These are phyloP conservation scores for Vicia villosa DNA, from an alignment of 306 rosid species.

Conservation along the genomic window DNA sequence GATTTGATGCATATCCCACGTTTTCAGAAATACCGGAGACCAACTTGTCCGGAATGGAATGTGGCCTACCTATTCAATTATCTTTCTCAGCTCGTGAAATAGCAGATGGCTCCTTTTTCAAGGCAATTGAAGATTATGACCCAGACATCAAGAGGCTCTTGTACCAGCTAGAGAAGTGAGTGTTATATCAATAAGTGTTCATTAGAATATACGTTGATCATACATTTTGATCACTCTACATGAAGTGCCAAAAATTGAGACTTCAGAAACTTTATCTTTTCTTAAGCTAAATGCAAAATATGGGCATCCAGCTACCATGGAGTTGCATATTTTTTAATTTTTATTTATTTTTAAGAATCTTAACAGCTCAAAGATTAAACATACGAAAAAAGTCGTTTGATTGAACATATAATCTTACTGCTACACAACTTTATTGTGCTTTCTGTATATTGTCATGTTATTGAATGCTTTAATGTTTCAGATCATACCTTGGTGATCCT, in stretches of 20 bases:
- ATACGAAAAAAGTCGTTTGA: slow-evolving; percentile 22
- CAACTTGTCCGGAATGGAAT: slow-evolving; percentile 81
- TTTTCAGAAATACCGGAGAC: slow-evolving; percentile 54
- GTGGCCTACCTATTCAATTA: slow-evolving; percentile 86
- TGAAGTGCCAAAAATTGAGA: slow-evolving; percentile 25
- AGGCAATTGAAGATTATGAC: slow-evolving; percentile 92
- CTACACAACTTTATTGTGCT: slow-evolving; percentile 3
- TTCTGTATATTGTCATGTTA: slow-evolving; percentile 21
- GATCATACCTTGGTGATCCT: slow-evolving; percentile 83
- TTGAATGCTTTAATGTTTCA: slow-evolving; percentile 50
- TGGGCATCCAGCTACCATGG: slow-evolving; percentile 20
- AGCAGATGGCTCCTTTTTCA: slow-evolving; percentile 92
- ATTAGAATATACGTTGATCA: slow-evolving; percentile 19
- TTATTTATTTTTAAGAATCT: not conserved
- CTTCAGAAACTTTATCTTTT: not conserved
- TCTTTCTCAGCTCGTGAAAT: slow-evolving; percentile 97
- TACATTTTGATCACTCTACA: slow-evolving; percentile 35
- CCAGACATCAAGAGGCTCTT: slow-evolving; percentile 86
- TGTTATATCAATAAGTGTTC: slow-evolving; percentile 32
- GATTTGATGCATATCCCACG: slow-evolving; percentile 78
- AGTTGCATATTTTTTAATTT: not conserved
- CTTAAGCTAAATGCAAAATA: slow-evolving; percentile 13
- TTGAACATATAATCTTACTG: not conserved
- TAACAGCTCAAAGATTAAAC: not conserved
- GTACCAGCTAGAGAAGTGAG: slow-evolving; percentile 80